Evolutionary conservation across 805 yeast genomes (phyloP), one percentile per base, ranked within the genome.

Genomic region (Kregervanrija fluxuum): DNA sequence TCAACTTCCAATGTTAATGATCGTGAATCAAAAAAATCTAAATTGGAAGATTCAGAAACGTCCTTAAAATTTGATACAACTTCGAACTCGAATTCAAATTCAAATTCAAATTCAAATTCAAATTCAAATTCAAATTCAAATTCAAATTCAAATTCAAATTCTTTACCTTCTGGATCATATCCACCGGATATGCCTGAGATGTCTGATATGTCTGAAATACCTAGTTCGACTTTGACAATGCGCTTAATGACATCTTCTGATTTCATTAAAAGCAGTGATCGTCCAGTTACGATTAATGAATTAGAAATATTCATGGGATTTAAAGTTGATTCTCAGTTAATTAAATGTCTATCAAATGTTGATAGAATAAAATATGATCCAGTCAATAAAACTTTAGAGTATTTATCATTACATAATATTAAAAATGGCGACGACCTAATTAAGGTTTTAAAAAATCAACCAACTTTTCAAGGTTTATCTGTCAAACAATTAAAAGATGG

Each of bases 161-260:
- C 16, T 4, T 14, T 33, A 5, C 28, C 28, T 22, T 22, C 28
- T 22, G 8, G 8, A 22, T 22, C 28, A 22, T 22, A 22, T 22
- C 8, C 8, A 22, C 8, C 28, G 8, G 28, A 22, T 22, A 22
- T 22, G 6, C 28, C 28, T 22, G 28, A 22, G 28, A 22, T 22
- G 28, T 22, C 28, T 11, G 30, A 32, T 22, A 22, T 22, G 28
- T 22, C 28, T 5, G 28, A 22, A 5, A 13, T 30, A 12, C 33
- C 37, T 12, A 35, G 36, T 11, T 42, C 44, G 32, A 47, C 48
- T 42, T 38, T 52, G 30, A 85, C 95, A 4, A 90, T 97, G 4
- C 87, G 88, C 60, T 71, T 93, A 43, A 82, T 87, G 57, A 77
- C 89, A 60, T 97, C 98, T 1, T 93, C 93, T 14, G 98, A 93